A percentile compares a stretch with the other conserved stretches of the same genome.
These are phyloP conservation scores for Xylaria sp. DNA, from an alignment of 2,329 filamentous ascomycete species.

Conservation along the genomic window DNA sequence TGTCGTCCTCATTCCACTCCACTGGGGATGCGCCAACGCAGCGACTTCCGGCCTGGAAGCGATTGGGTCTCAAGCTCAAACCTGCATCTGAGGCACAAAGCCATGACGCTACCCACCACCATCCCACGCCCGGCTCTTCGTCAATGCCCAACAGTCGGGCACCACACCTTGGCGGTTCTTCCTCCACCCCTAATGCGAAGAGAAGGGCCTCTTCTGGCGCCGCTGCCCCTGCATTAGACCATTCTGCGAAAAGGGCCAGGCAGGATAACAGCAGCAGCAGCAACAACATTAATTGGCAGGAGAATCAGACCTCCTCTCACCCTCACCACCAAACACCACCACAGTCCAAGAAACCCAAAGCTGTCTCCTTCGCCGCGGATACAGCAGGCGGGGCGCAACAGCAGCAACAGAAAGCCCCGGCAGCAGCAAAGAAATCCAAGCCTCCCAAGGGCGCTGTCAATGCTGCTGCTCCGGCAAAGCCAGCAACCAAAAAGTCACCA, in stretches of 20 bases:
- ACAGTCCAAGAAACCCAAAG: constrained; percentile 59
- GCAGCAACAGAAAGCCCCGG: constrained; percentile 31
- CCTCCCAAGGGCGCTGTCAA: constrained; percentile 51
- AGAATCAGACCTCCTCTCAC: constrained; percentile 49
- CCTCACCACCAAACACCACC: constrained; percentile 44
- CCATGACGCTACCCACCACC: constrained; percentile 47
- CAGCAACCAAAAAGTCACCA: constrained; percentile 40
- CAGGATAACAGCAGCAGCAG: constrained; percentile 40
- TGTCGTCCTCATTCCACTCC: constrained; percentile 54
- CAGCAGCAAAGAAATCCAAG: constrained; percentile 45
- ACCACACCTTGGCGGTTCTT: constrained; percentile 21
- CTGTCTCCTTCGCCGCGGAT: constrained; percentile 56
- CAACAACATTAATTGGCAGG: constrained; percentile 34
- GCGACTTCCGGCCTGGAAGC: constrained; percentile 69
- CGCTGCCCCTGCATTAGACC: constrained; percentile 47
- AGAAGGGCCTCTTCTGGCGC: constrained; percentile 49
- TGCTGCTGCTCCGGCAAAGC: constrained; percentile 41
- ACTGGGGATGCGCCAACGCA: constrained; percentile 57
- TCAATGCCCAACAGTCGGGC: constrained; percentile 41
- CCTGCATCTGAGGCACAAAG: constrained; percentile 51
- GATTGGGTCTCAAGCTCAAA: constrained; percentile 72
- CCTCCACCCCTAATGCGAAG: constrained; percentile 44
- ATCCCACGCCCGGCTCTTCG: constrained; percentile 40
- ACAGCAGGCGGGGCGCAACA: constrained; percentile 28
- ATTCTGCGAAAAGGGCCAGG: constrained; percentile 48